Base-by-base conservation (phyloP, 768 basidiomycete genomes). In the Hortiboletus campestris region DNA sequence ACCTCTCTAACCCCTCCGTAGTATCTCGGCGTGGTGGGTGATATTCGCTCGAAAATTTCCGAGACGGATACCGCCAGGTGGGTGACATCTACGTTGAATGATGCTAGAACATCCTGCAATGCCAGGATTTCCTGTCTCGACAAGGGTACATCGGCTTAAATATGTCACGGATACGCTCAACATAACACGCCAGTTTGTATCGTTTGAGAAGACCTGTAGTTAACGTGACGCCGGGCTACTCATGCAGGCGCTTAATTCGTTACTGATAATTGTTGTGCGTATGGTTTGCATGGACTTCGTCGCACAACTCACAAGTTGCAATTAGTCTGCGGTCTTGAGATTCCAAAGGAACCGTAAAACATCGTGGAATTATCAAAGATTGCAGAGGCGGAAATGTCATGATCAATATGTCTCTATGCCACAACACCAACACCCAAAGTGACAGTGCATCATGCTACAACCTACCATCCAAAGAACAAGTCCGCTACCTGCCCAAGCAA, bases 391-490 rank as follows among this genome's bases (percentile, higher is more conserved):
- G 17, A 16, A 8, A 11, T 28, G 14, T 44, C 43, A n/a, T n/a
- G n/a, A 19, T 32, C 41, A n/a, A n/a, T n/a, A n/a, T 51, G 14
- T 16, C 20, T 20, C 39, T 29, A 35, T 29, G 19, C 20, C 35
- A 38, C 6, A 19, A 49, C 42, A 41, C 16, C n/a, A 43, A 32
- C 17, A 45, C n/a, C n/a, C n/a, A n/a, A 39, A 42, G n/a, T 16
- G 40, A 17, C 13, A 36, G 36, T 38, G 36, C 40, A 51, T 32
- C 20, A 13, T 40, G 34, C 29, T 34, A 53, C 16, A 17, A 32
- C 43, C 74, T 82, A 91, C 89, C 89, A 91, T 16, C 89, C 89
- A 66, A 90, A 91, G 46, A 92, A 85, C 59, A 90, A 67, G 74
- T 92, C 89, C 13, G 86, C 85, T 49, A 91, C 83, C 70, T 89